Evolutionary conservation across 805 yeast genomes (phyloP).

Genomic region (Starmerella roubikii): DNA sequence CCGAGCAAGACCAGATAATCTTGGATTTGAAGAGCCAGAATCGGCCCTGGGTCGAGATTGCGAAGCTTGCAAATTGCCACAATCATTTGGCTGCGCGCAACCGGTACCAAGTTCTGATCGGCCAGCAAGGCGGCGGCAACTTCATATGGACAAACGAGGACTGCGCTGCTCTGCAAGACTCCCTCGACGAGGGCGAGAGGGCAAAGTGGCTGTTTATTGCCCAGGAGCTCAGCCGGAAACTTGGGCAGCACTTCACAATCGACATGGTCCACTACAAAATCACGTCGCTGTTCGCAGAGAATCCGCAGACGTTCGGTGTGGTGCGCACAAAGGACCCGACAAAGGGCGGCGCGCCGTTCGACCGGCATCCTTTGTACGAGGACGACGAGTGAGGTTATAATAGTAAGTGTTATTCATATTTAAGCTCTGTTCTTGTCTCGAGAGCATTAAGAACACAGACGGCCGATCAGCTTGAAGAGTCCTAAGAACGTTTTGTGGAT

Average conservation of each 20-base stretch:
- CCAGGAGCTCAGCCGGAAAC: constrained; percentile 40
- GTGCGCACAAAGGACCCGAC: constrained; percentile 19
- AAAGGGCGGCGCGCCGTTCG: constrained; percentile 18
- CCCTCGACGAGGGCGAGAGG: constrained; percentile 56
- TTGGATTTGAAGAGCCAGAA: constrained; percentile 49
- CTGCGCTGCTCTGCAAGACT: constrained; percentile 34
- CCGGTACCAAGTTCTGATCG: constrained; percentile 65
- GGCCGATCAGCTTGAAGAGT: not conserved
- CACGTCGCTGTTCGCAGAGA: constrained; percentile 38
- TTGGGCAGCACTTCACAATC: constrained; percentile 38
- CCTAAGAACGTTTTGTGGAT: constrained; percentile 6
- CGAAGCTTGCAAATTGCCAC: constrained; percentile 48
- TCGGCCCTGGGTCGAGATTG: constrained; percentile 60
- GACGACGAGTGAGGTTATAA: not conserved
- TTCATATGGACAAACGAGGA: constrained; percentile 51
- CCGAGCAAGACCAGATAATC: constrained; percentile 54
- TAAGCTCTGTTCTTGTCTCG: too few relatives aligned
- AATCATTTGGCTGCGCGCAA: constrained; percentile 62
- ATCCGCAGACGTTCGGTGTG: constrained; percentile 48
- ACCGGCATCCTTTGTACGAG: constrained; percentile 7
- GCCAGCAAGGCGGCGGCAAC: constrained; percentile 68
- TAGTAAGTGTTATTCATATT: not conserved
- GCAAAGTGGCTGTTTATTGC: constrained; percentile 60
- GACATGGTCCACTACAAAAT: constrained; percentile 44
- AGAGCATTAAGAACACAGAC: too few relatives aligned